phyloP scores from a whole-genome alignment of 2,329 filamentous ascomycete species.

The Fusarium sp. region DNA sequence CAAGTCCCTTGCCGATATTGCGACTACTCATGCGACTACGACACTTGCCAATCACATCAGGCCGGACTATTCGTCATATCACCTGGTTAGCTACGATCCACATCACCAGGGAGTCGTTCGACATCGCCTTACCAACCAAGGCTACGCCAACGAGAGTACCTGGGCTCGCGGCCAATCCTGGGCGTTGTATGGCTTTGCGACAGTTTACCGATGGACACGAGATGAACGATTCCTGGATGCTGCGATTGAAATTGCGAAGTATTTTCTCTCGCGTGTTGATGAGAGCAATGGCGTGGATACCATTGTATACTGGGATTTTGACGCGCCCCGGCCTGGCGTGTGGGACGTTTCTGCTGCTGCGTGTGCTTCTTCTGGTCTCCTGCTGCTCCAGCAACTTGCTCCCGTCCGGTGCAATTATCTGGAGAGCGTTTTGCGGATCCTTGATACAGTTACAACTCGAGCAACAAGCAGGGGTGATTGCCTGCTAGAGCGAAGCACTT shows the following conservation, averaged over 20 bases:
- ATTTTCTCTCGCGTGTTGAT: not conserved
- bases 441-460: not conserved
- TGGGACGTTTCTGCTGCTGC: not conserved
- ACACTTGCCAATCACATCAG: not conserved
- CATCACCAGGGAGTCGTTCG: not conserved
- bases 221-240: not conserved
- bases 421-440: not conserved
- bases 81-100: not conserved
- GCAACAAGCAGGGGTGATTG: not conserved
- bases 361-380: not conserved
- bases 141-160: not conserved
- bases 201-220: not conserved
- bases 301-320: not conserved
- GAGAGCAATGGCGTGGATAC: not conserved
- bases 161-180: not conserved
- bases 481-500: not conserved
- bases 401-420: not conserved
- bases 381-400: not conserved
- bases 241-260: not conserved
- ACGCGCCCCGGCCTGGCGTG: not conserved
- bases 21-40: not conserved
- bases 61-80: not conserved
- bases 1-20: not conserved
- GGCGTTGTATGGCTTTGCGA: not conserved
- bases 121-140: not conserved